Base-by-base conservation (phyloP, 1,284 basidiomycete genomes). In the Boletus semigastroideus region DNA sequence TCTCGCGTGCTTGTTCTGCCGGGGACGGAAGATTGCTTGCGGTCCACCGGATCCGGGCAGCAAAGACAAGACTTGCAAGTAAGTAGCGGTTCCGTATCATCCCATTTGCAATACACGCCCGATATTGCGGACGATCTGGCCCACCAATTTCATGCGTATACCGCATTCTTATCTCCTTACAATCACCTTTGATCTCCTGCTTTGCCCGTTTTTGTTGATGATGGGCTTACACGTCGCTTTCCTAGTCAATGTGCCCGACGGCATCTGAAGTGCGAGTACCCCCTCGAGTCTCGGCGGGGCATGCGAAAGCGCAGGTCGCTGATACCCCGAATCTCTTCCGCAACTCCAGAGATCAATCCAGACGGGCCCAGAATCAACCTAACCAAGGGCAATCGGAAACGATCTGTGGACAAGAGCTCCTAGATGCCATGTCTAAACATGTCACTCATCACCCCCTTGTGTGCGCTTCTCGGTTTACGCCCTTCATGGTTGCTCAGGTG, bases 1-100 rank as follows among this genome's bases (percentile, higher is more conserved):
- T 3, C 69, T 85, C 4, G 83, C 82, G 0, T 85, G 82, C 56
- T 69, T 79, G 13, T 85, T 85, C 60, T 84, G 82, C 62, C 72
- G 83, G 33, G 80, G 79, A 5, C 71, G 82, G 40, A 84, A 86
- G 68, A 85, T 86, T 49, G 83, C 83, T 4, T 85, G 83, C 53
- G 80, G 82, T 0, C 77, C 80, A 17, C 78, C 80, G 2, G 56
- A 73, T 17, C 72, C 76, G 4, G 77, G 73, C 12, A 78, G 74
- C 55, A 69, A 72, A 42, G 79, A 82, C 56, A 74, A 74, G 56
- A 80, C 79, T 1, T 84, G 82, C 82, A 81, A 82, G 83, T 84
- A 58, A 74, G 83, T 78, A 4, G 9, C 16, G 10, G n/a, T 37
- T 37, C 36, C 17, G 36, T 37, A 33, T 37, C 36, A 5, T 19